Percentiles rank a stretch among this genome's conserved stretches.
Evolutionary conservation across 306 rosid species (phyloP).

Genomic region (Dryas octopetala): DNA sequence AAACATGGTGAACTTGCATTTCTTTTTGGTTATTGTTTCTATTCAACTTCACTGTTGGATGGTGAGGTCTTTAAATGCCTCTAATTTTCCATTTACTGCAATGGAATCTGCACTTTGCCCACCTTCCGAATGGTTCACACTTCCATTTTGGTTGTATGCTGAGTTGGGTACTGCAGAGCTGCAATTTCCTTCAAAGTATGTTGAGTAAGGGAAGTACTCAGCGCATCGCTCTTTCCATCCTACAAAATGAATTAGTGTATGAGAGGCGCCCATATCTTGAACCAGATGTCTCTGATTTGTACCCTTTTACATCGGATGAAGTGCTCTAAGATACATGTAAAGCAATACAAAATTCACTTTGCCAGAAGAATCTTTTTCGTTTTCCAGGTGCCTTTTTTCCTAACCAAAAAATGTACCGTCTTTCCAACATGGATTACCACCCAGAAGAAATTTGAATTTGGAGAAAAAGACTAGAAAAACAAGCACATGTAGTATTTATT

Average conservation of each 20-base stretch:
- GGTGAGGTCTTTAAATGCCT: conserved; percentile 57
- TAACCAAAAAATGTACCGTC: neutral
- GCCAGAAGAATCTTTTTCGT: neutral
- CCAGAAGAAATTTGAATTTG: neutral
- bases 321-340: neutral
- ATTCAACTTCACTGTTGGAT: conserved; percentile 38
- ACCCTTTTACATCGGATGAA: neutral
- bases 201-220: conserved; percentile 73
- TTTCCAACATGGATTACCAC: neutral
- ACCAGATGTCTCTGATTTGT: neutral
- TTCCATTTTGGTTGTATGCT: conserved; percentile 55
- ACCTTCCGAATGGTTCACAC: conserved; percentile 32
- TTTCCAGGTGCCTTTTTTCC: neutral
- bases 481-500: too few species aligned
- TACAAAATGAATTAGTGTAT: conserved; percentile 30
- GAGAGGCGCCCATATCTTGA: neutral
- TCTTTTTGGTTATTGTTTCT: conserved; percentile 13
- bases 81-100: conserved; percentile 66
- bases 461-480: neutral
- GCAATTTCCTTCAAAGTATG: conserved; percentile 61
- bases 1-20: conserved; percentile 12
- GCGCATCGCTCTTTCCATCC: conserved; percentile 90
- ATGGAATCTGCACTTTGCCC: conserved; percentile 41
- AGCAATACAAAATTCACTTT: neutral
- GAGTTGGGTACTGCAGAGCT: conserved; percentile 78